A percentile compares a stretch with the other conserved stretches of the same genome.
Evolutionary conservation across 768 basidiomycete genomes (phyloP).

Genomic region (Asterophora parasitica): DNA sequence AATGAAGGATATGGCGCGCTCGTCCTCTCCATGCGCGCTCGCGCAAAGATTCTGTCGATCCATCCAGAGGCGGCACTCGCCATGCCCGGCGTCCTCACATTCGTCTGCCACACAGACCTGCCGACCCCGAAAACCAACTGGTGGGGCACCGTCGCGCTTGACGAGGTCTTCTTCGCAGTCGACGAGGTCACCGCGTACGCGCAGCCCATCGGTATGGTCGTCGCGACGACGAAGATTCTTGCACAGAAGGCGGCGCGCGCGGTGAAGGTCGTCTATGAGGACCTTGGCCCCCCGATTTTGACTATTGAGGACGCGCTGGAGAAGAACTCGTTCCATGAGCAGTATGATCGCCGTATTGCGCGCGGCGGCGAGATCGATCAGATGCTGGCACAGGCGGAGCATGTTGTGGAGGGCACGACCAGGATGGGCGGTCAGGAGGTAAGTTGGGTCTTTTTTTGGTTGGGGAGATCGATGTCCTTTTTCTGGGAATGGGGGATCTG

Average conservation of each 20-base stretch:
- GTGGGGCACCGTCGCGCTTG: constrained; percentile 13
- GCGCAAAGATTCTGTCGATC: constrained; percentile 14
- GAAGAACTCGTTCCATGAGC: constrained; percentile 7
- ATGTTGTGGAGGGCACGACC: constrained; percentile 10
- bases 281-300: constrained; percentile 8
- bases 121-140: constrained; percentile 13
- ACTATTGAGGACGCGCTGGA: constrained; percentile 16
- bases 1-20: constrained; percentile 13
- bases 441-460: neutral
- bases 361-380: constrained; percentile 10
- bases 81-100: constrained; percentile 10
- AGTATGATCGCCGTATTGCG: constrained; percentile 12
- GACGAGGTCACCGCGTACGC: constrained; percentile 11
- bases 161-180: constrained; percentile 14
- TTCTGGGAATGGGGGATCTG: no score
- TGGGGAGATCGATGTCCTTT: no score
- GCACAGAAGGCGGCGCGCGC: constrained; percentile 12
- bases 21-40: constrained; percentile 11
- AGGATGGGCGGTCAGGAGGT: constrained; percentile 16
- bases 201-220: constrained; percentile 15
- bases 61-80: constrained; percentile 10
- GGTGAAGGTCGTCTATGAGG: constrained; percentile 12
- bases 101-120: constrained; percentile 11
- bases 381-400: constrained; percentile 2
- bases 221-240: constrained; percentile 11